Evolutionary conservation across 1,139 yeast species (phyloP), one percentile per base, ranked within the genome.

Genomic region (Kodamaea sp.): DNA sequence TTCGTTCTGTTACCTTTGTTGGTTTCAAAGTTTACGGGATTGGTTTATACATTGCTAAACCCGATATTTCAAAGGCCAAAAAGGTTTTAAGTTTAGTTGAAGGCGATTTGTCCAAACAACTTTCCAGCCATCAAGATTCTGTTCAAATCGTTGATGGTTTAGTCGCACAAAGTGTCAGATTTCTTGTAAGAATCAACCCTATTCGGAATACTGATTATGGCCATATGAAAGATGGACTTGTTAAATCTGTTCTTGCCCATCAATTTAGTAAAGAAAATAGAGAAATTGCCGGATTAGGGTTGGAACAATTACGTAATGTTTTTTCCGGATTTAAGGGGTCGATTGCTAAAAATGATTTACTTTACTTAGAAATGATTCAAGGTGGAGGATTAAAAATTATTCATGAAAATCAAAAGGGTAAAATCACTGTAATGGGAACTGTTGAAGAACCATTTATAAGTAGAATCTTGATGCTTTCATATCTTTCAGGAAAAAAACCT

Each of bases 181-280:
- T 88, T 50, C 68, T 81, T 35, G 81, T 88, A 27, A 71, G 95
- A 47, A 81, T 92, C 47, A 81, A 84, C 12, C 97, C 98, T 0
- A 81, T 84, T 8, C 75, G 95, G 55, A 87, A 85, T 58, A 90
- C 97, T 1, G 97, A 90, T 60, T 87, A 84, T 60, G 79, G 79
- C 46, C 97, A 92, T 58, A 64, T 92, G 57, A 78, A 85, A 50
- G 97, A 92, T 55, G 97, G 97, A 0, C 77, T 92, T 47, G 78
- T 88, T 40, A 84, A 92, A 54, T 81, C 95, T 2, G 73, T 83
- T 35, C 68, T 79, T 56, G 79, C 82, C 24, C 77, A 76, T 51
- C 77, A 79, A 2, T 57, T 62, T 44, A 66, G 73, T 39, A 71
- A 69, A 44, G 51, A 55, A 5, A 39, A 50, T 27, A 58, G 65